These are phyloP conservation scores for Rosa rugosa DNA, from an alignment of 306 rosid species.

Conservation along the genomic window DNA sequence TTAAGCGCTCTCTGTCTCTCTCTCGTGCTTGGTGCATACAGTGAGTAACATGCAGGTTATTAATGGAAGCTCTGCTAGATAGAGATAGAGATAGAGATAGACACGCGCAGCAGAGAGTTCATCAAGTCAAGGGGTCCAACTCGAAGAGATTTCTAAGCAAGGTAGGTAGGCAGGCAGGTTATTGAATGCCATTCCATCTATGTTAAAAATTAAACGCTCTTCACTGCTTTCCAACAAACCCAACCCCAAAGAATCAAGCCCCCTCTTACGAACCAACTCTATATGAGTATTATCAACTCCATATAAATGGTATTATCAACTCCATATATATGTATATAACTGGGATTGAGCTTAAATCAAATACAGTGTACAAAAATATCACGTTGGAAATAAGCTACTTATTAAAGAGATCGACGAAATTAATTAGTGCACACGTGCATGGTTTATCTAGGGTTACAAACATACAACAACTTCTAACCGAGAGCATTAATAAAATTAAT, in stretches of 20 bases:
- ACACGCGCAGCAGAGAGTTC: neutral
- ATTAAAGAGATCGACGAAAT: neutral
- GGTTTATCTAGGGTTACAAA: neutral
- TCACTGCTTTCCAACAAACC: neutral
- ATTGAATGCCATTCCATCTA: neutral
- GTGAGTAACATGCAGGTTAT: neutral
- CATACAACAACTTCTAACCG: neutral
- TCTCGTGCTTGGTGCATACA: neutral
- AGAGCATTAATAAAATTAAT: neutral
- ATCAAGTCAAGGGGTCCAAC: neutral
- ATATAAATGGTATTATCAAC: neutral
- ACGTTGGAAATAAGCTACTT: neutral
- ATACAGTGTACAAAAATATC: neutral
- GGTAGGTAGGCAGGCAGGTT: neutral
- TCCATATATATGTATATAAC: neutral
- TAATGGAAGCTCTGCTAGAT: neutral
- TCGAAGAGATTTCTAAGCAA: neutral
- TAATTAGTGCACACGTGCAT: neutral
- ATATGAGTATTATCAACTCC: too few species aligned
- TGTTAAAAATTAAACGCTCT: neutral
- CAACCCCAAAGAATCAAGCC: neutral
- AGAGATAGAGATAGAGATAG: neutral
- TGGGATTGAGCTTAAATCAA: neutral
- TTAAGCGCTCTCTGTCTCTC: neutral
- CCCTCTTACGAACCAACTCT: neutral